Conservation (phyloP, 345 rosid genomes). For the Eucalyptus polybractea region DNA sequence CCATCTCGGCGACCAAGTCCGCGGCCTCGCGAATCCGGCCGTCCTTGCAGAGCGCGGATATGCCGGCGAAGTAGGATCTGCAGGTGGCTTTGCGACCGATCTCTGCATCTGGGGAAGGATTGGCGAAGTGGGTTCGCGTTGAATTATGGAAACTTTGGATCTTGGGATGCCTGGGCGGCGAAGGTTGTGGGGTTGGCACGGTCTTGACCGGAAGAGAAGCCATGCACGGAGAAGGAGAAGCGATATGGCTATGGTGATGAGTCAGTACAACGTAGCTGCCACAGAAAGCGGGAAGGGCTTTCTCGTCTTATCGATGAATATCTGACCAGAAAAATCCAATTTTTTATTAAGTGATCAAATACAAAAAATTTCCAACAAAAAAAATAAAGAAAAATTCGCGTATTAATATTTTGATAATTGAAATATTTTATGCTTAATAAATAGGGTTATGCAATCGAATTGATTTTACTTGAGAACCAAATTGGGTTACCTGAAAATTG, state of each 20-base stretch:
- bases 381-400: neutral
- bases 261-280: neutral
- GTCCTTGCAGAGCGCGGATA: slow-evolving; percentile 40
- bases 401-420: neutral
- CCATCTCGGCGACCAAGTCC: slow-evolving; percentile 44
- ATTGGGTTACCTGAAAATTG: too few relatives aligned
- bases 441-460: neutral
- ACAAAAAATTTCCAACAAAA: rapidly evolving
- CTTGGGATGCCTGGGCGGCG: neutral
- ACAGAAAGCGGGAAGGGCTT: neutral
- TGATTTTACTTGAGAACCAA: rapidly evolving
- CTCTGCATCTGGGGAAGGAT: neutral
- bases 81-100: neutral
- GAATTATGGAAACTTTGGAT: neutral
- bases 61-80: slow-evolving; percentile 19
- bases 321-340: neutral
- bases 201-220: slow-evolving; percentile 11
- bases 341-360: neutral
- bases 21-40: slow-evolving; percentile 50
- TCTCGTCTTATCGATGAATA: neutral
- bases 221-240: slow-evolving; percentile 1
- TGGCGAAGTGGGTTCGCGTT: neutral
- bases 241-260: neutral
- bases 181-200: neutral
- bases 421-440: neutral